Evolutionary conservation across 2,329 filamentous ascomycete genomes (phyloP), one percentile per base, ranked within the genome.

Genomic region (Colletotrichum lupini): DNA sequence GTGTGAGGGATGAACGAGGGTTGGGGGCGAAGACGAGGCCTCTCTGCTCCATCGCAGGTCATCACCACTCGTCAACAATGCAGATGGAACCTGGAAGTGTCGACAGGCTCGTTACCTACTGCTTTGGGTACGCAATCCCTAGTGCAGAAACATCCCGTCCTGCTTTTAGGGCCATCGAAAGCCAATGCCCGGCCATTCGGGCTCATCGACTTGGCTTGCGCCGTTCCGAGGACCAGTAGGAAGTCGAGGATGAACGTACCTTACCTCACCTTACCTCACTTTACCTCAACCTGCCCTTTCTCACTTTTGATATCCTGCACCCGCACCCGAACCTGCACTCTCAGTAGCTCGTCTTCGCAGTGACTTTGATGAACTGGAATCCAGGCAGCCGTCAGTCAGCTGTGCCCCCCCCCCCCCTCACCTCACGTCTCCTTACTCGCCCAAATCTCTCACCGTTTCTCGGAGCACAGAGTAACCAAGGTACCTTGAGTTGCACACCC

Each of bases 361-460:
- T 35, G 4, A 35, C 32, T 35, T 35, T 26, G 53, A 56, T 69
- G 53, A 32, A 63, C 68, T 57, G 57, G 35, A 35, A 62, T n/a
- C 42, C 59, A 73, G 70, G 66, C 66, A 69, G 53, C 59, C 70
- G 66, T 73, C 70, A 64, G 66, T 59, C 63, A 52, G 37, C 56
- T 55, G n/a, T n/a, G 46, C 16, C 12, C 11, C 56, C 28, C 32
- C 32, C 32, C 32, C 7, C 32, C 7, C n/a, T n/a, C n/a, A n/a
- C n/a, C 5, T 46, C 24, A 14, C 32, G 32, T 22, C 64, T 67
- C 55, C 64, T 52, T 16, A 61, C 42, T 63, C 26, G 26, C 37
- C 19, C 42, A 28, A 28, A 19, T 24, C 64, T n/a, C 62, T 46
- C 52, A 65, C 62, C 62, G 49, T 65, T 57, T 55, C 61, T 55